Percentiles rank a stretch among this genome's conserved stretches.
These are phyloP conservation scores for Astraeus odoratus DNA, from an alignment of 768 basidiomycete species.

Conservation along the genomic window DNA sequence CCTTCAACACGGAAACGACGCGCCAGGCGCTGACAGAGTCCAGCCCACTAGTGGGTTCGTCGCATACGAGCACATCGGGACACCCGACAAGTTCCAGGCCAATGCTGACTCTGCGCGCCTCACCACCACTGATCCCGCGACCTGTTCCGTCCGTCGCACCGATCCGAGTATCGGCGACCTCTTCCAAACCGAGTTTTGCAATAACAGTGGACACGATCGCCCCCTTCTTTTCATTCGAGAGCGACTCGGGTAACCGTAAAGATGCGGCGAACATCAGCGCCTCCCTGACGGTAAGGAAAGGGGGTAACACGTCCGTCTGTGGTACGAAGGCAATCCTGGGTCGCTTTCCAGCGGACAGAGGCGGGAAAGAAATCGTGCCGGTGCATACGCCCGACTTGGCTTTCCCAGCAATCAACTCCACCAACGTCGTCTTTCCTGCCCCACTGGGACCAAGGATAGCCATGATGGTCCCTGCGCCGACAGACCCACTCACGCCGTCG, in stretches of 20 bases:
- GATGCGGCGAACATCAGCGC: slow-evolving; percentile 81
- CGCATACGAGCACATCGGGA: slow-evolving; percentile 80
- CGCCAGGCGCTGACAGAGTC: slow-evolving; percentile 85
- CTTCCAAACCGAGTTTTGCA: slow-evolving; percentile 68
- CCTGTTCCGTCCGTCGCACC: slow-evolving; percentile 56
- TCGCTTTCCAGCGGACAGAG: slow-evolving; percentile 22
- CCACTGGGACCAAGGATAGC: slow-evolving; percentile 92
- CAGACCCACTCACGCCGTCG: slow-evolving; percentile 58
- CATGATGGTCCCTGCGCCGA: slow-evolving; percentile 80
- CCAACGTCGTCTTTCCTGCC: slow-evolving; percentile 87
- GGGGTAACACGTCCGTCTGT: slow-evolving; percentile 77
- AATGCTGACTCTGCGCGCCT: slow-evolving; percentile 86
- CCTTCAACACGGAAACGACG: slow-evolving; percentile 69
- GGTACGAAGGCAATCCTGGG: slow-evolving; percentile 81
- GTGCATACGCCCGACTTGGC: slow-evolving; percentile 63
- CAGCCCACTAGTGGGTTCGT: slow-evolving; percentile 79
- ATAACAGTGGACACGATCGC: slow-evolving; percentile 65
- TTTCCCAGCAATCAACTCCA: slow-evolving; percentile 86
- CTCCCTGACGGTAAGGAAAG: slow-evolving; percentile 75
- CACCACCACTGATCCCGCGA: slow-evolving; percentile 86
- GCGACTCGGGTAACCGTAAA: slow-evolving; percentile 71
- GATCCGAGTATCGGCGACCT: slow-evolving; percentile 66
- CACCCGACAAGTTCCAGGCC: slow-evolving; percentile 82
- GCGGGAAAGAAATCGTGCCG: slow-evolving; percentile 58
- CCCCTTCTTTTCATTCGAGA: slow-evolving; percentile 54